Evolutionary conservation across 2,329 filamentous ascomycete species (phyloP).

Genomic region (Phoma herbarum): DNA sequence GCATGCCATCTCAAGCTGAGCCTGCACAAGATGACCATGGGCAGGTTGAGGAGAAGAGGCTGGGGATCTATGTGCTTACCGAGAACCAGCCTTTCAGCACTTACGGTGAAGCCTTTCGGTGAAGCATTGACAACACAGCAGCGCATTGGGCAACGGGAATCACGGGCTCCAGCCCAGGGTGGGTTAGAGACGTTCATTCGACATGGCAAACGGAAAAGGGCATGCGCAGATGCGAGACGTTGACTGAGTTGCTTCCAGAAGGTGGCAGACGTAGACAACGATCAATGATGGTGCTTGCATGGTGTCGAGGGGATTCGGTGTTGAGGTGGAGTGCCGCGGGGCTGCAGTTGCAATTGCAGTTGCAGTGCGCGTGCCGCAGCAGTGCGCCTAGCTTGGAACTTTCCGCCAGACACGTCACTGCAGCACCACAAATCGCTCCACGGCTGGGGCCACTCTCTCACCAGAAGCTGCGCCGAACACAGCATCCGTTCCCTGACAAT

Average conservation of each 20-base stretch:
- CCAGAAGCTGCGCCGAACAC: constrained; percentile 19
- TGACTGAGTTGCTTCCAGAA: neutral
- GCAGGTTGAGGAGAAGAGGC: no score
- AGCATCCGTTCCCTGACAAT: constrained; percentile 9
- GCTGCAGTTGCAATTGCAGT: neutral
- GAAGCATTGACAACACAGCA: neutral
- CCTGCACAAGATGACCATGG: no score
- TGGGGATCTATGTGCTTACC: neutral
- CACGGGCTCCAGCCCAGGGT: neutral
- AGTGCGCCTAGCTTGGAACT: no score
- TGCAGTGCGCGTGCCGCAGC: neutral
- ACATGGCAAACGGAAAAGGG: neutral
- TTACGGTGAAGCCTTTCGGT: neutral
- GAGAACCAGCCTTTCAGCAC: neutral
- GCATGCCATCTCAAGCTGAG: no score
- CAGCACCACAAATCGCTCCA: constrained; percentile 19
- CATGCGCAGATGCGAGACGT: no score
- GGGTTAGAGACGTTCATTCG: neutral
- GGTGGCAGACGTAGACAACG: neutral
- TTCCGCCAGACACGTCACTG: constrained; percentile 26
- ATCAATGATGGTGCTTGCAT: neutral
- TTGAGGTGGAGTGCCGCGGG: neutral
- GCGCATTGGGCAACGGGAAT: neutral
- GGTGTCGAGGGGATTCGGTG: neutral
- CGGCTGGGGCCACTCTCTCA: constrained; percentile 4